Evolutionary conservation across 2,329 filamentous ascomycete genomes (phyloP).

Genomic region (Cladophialophora yegresii): DNA sequence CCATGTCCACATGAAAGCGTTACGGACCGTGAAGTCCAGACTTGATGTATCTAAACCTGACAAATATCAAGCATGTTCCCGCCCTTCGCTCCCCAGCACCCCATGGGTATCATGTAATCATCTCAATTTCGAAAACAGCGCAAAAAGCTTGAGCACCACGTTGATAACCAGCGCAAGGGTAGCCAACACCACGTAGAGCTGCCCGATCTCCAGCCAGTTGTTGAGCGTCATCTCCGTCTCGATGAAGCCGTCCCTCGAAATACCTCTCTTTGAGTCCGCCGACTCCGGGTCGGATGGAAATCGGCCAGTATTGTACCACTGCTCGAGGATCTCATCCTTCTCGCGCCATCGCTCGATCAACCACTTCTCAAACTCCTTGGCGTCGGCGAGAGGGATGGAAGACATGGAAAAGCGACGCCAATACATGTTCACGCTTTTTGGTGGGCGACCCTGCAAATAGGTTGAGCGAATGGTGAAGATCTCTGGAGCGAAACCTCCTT

Average conservation of each 20-base stretch:
- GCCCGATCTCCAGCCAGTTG: slow-evolving; percentile 48
- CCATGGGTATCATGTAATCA: background rate
- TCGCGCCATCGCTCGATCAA: slow-evolving; percentile 83
- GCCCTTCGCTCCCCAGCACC: background rate
- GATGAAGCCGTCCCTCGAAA: slow-evolving; percentile 45
- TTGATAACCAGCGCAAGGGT: slow-evolving; percentile 41
- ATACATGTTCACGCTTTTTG: slow-evolving; percentile 94
- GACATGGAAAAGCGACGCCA: slow-evolving; percentile 83
- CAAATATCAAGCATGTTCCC: background rate
- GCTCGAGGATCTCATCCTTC: slow-evolving; percentile 85
- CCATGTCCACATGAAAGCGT: background rate
- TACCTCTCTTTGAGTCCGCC: slow-evolving; percentile 45
- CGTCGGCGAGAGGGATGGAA: slow-evolving; percentile 76
- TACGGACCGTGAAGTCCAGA: background rate
- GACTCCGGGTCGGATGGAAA: slow-evolving; percentile 69
- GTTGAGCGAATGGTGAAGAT: slow-evolving; percentile 84
- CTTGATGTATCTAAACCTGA: background rate
- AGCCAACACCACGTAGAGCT: slow-evolving; percentile 48
- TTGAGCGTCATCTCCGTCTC: slow-evolving; percentile 48
- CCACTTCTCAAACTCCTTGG: slow-evolving; percentile 79
- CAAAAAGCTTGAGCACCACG: slow-evolving; percentile 38
- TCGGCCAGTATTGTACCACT: slow-evolving; percentile 73
- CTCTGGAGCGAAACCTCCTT: slow-evolving; percentile 82
- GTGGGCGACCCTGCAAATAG: slow-evolving; percentile 83
- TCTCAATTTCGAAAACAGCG: slow-evolving; percentile 28